A percentile compares a stretch with the other conserved stretches of the same genome.
These are phyloP conservation scores for Babesia sp. DNA, from an alignment of 169 alveolate species.

Conservation along the genomic window DNA sequence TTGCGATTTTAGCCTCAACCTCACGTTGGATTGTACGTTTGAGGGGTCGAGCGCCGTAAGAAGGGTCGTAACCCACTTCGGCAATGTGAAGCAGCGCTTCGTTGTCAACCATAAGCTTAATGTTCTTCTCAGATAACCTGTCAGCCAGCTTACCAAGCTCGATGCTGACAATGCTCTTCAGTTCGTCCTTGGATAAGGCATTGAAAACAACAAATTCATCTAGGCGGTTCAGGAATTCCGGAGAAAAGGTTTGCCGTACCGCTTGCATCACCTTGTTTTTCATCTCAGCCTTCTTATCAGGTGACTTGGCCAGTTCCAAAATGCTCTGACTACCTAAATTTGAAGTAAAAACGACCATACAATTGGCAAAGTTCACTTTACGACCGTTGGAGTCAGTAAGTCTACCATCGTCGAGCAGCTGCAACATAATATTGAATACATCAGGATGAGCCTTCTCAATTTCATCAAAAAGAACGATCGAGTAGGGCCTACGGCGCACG, in stretches of 20 bases:
- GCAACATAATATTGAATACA: conserved; percentile 84
- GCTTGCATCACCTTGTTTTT: conserved; percentile 78
- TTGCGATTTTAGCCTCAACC: conserved; percentile 83
- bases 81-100: conserved; percentile 82
- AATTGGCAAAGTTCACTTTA: conserved; percentile 85
- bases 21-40: conserved; percentile 84
- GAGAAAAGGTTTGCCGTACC: conserved; percentile 79
- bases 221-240: conserved; percentile 85
- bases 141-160: conserved; percentile 81
- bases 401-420: conserved; percentile 87
- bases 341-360: conserved; percentile 83
- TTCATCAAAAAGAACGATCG: conserved; percentile 88
- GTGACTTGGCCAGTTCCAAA: conserved; percentile 79
- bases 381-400: conserved; percentile 86
- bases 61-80: conserved; percentile 85
- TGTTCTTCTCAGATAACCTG: conserved; percentile 79
- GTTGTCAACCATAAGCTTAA: conserved; percentile 80
- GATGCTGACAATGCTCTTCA: conserved; percentile 78
- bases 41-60: conserved; percentile 86
- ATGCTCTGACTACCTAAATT: conserved; percentile 84
- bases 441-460: conserved; percentile 92
- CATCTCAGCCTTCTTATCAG: conserved; percentile 74
- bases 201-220: conserved; percentile 85
- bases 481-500: conserved; percentile 86
- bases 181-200: conserved; percentile 75